Evolutionary conservation across 768 basidiomycete genomes (phyloP).

Genomic region (Coprinopsis sp.): DNA sequence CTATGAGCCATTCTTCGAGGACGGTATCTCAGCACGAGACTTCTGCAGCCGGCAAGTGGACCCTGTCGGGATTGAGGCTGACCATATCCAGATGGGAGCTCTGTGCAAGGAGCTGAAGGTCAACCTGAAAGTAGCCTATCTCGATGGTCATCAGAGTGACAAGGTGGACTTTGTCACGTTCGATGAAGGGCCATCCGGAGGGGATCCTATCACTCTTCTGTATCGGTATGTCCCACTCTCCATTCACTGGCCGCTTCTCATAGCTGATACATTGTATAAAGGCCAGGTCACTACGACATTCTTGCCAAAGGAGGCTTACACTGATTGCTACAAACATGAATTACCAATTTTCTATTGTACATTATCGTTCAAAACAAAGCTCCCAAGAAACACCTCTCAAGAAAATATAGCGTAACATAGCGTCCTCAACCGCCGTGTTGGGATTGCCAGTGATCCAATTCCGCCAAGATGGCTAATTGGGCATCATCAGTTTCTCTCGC

Average conservation of each 20-base stretch:
- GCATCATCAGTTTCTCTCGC: too few relatives aligned
- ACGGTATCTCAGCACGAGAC: conserved; percentile 57
- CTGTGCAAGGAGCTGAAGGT: conserved; percentile 62
- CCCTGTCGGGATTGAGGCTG: conserved; percentile 71
- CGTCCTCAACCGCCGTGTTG: too few relatives aligned
- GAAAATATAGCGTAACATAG: too few relatives aligned
- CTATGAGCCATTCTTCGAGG: conserved; percentile 70
- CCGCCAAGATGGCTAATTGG: too few relatives aligned
- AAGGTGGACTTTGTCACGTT: conserved; percentile 70
- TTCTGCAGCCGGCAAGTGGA: conserved; percentile 83
- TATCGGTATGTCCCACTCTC: conserved; percentile 51
- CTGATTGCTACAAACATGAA: too few relatives aligned
- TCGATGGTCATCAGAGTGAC: conserved; percentile 56
- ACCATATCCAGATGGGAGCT: conserved; percentile 80
- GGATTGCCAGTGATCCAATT: too few relatives aligned
- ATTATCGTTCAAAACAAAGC: too few relatives aligned
- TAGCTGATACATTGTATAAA: conserved; percentile 21
- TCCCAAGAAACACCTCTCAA: too few relatives aligned
- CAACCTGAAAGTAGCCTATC: conserved; percentile 72
- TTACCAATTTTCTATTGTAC: too few relatives aligned
- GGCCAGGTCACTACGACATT: conserved; percentile 90
- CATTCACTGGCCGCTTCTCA: background rate
- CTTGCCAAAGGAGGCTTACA: conserved; percentile 32
- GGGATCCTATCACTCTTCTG: conserved; percentile 59
- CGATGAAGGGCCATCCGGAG: conserved; percentile 41